A percentile compares a stretch with the other conserved stretches of the same genome.
These are phyloP conservation scores for Leccinum subfulvum DNA, from an alignment of 1,284 basidiomycete genomes.

Conservation along the genomic window DNA sequence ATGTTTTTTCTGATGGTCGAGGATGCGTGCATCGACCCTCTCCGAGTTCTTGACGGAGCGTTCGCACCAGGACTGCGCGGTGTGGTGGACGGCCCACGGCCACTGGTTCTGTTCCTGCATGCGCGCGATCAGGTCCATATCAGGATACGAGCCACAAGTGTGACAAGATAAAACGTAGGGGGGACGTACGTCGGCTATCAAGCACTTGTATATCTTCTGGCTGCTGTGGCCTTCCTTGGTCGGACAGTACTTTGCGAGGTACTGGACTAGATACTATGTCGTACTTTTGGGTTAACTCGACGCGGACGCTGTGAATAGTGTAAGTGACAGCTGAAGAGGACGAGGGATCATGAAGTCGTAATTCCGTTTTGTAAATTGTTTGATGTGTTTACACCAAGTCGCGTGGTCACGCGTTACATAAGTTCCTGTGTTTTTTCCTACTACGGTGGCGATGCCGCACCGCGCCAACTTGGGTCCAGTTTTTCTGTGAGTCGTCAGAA, in stretches of 20 bases:
- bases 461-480: no score
- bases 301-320: slow-evolving; percentile 13
- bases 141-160: background rate
- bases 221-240: slow-evolving; percentile 38
- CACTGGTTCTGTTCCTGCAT: slow-evolving; percentile 29
- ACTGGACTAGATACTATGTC: slow-evolving; percentile 20
- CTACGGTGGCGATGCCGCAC: no score
- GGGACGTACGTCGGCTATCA: slow-evolving; percentile 36
- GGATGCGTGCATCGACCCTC: slow-evolving; percentile 44
- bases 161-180: no score
- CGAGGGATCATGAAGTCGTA: background rate
- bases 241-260: slow-evolving; percentile 26
- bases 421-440: no score
- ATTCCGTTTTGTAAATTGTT: no score
- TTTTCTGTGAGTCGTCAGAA: no score
- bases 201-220: slow-evolving; percentile 36
- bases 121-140: background rate
- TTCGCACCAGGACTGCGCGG: slow-evolving; percentile 56
- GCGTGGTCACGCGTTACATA: no score
- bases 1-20: background rate
- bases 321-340: slow-evolving; percentile 6
- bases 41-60: slow-evolving; percentile 45
- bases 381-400: no score
- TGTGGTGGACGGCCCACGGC: slow-evolving; percentile 46
- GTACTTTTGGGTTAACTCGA: slow-evolving; percentile 17